phyloP scores from a whole-genome alignment of 1,139 yeast genomes.

The Debaryomyces subglobosus region DNA sequence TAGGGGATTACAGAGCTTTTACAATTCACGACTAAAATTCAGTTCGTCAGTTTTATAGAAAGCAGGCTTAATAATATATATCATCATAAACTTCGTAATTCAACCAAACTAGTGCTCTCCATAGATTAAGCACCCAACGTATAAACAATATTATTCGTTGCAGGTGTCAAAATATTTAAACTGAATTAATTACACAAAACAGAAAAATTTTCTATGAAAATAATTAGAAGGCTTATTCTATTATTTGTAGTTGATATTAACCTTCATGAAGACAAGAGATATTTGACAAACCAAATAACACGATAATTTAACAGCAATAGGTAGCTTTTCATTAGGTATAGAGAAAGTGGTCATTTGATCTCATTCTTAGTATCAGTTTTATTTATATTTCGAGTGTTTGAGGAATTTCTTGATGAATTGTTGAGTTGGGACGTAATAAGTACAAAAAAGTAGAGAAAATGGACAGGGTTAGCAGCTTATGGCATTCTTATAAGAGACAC shows the following conservation, averaged over 20 bases:
- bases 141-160: neutral
- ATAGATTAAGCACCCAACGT: neutral
- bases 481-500: conserved; percentile 9
- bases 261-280: neutral
- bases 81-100: neutral
- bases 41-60: neutral
- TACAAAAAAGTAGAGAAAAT: conserved; percentile 2
- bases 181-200: neutral
- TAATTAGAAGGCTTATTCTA: neutral
- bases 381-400: neutral
- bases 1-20: neutral
- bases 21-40: neutral
- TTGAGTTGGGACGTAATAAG: neutral
- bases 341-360: neutral
- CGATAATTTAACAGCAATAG: neutral
- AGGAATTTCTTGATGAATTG: conserved; percentile 3
- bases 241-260: neutral
- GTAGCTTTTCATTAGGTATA: neutral
- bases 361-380: neutral
- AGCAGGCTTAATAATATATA: neutral
- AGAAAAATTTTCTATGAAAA: conserved; percentile 1
- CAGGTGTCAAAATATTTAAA: neutral
- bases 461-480: conserved; percentile 1
- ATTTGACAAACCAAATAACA: conserved; percentile 1
- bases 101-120: neutral